Evolutionary conservation across 495 filamentous ascomycete species (phyloP), one percentile per base, ranked within the genome.

Genomic region (Terfezia claveryi): DNA sequence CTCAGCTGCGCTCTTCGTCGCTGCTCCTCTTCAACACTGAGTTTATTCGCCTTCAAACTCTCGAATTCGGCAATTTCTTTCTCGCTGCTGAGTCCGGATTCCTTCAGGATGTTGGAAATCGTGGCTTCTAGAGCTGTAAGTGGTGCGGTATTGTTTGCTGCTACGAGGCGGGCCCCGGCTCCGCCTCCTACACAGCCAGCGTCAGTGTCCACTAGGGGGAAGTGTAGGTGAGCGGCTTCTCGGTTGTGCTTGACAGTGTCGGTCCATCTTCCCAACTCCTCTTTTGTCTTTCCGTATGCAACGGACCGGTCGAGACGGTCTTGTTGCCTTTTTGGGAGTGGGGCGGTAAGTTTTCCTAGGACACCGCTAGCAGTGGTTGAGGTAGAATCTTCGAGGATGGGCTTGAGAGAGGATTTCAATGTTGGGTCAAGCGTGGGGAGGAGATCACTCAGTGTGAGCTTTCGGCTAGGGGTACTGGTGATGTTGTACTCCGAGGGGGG

Each of bases 181-280:
- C 68, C 51, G 69, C 72, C 53, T 71, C 66, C 41, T 32, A 2
- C n/a, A 49, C 4, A 14, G 20, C 44, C 44, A 12, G 75, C 64
- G 3, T 73, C 66, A 60, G 74, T 65, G 57, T 94, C 82, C 6
- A 79, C 74, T 0, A 95, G 74, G 23, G 91, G 91, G 65, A 96
- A 98, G n/a, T 80, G 72, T 1, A 96, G 71, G 66, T 94, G 89
- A 32, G 95, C 92, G 5, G 91, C 88, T 57, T 85, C 75, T 41
- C 92, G 80, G 67, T 94, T 94, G 32, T 85, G 79, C 67, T 93
- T 93, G 61, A 98, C 87, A 0, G 92, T 95, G 52, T 93, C 89
- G 17, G 81, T 77, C 91, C 91, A 98, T 57, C 85, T 79, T 56
- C 83, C 80, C 23, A 98, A 70, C 0, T 86, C 86, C 67, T 95